A percentile compares a stretch with the other conserved stretches of the same genome.
Evolutionary conservation across 2,329 filamentous ascomycete genomes (phyloP).

Genomic region (Hawksworthiomyces lignivorus): DNA sequence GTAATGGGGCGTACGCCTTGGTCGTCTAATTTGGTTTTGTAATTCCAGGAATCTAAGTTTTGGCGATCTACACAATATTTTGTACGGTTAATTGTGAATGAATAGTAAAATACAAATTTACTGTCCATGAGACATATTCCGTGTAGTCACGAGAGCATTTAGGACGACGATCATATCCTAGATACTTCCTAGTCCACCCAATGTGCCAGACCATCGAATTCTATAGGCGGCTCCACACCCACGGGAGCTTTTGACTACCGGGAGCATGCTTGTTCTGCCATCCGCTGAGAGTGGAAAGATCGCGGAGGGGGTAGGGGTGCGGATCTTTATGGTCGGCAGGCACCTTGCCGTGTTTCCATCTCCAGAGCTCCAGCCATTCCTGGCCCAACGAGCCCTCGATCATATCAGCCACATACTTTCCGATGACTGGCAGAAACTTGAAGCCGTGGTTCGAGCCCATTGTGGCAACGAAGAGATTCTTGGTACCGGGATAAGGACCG

Average conservation of each 20-base stretch:
- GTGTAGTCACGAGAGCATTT: too few species aligned
- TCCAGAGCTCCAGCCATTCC: constrained; percentile 38
- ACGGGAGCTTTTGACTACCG: constrained; percentile 15
- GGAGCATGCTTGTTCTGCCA: constrained; percentile 15
- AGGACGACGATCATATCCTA: too few species aligned
- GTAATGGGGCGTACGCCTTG: too few species aligned
- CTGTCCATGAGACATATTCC: too few species aligned
- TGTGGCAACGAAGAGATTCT: constrained; percentile 53
- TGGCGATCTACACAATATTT: too few species aligned
- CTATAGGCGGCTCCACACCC: constrained; percentile 17
- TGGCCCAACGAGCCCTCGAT: constrained; percentile 33
- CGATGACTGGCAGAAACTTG: constrained; percentile 60
- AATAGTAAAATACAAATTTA: too few species aligned
- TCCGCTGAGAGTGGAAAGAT: constrained; percentile 16
- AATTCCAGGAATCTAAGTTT: too few species aligned
- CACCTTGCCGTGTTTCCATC: constrained; percentile 15
- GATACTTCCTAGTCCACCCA: too few species aligned
- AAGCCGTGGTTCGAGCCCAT: constrained; percentile 61
- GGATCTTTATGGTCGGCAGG: constrained; percentile 16
- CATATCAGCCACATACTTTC: constrained; percentile 55
- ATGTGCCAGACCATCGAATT: too few species aligned
- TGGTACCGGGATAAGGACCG: constrained; percentile 42
- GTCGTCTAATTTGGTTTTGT: too few species aligned
- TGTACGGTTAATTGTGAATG: too few species aligned
- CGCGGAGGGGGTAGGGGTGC: constrained; percentile 15